Conservation (phyloP, 1,139 yeast genomes). For the Debaryomyces subglobosus region DNA sequence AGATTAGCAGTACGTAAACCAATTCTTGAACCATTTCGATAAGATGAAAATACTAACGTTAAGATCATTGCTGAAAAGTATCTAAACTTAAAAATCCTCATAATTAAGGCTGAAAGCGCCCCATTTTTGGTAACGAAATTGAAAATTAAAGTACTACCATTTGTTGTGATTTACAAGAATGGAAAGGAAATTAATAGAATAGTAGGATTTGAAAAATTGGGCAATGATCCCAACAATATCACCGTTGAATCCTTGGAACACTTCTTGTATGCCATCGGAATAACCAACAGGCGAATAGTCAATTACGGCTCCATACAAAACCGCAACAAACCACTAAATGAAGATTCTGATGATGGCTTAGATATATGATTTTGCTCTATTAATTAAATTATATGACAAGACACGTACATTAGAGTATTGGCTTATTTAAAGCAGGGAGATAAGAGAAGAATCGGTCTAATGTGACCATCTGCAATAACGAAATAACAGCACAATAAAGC, state of each 20-base stretch:
- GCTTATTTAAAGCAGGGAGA: neutral
- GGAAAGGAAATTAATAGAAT: constrained; percentile 63
- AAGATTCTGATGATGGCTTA: constrained; percentile 24
- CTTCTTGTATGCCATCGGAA: constrained; percentile 33
- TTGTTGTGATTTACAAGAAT: constrained; percentile 60
- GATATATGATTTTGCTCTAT: constrained; percentile 10
- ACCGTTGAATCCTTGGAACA: constrained; percentile 49
- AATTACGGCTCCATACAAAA: constrained; percentile 26
- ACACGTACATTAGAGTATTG: neutral
- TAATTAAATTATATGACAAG: neutral
- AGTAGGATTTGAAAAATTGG: constrained; percentile 69
- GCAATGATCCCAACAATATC: constrained; percentile 35
- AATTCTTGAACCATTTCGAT: constrained; percentile 10
- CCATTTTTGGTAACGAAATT: constrained; percentile 73
- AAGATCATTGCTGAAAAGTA: constrained; percentile 57
- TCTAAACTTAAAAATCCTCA: constrained; percentile 54
- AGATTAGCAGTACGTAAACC: constrained; percentile 31
- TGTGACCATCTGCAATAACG: too few species aligned
- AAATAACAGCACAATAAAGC: neutral
- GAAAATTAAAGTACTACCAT: constrained; percentile 68
- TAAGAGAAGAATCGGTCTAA: too few species aligned
- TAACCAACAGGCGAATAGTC: constrained; percentile 37
- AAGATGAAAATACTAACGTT: constrained; percentile 11
- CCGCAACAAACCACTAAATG: constrained; percentile 7
- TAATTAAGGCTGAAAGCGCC: constrained; percentile 64